A percentile compares a stretch with the other conserved stretches of the same genome.
Evolutionary conservation across 306 rosid species (phyloP).

Genomic region (Prunus persica): DNA sequence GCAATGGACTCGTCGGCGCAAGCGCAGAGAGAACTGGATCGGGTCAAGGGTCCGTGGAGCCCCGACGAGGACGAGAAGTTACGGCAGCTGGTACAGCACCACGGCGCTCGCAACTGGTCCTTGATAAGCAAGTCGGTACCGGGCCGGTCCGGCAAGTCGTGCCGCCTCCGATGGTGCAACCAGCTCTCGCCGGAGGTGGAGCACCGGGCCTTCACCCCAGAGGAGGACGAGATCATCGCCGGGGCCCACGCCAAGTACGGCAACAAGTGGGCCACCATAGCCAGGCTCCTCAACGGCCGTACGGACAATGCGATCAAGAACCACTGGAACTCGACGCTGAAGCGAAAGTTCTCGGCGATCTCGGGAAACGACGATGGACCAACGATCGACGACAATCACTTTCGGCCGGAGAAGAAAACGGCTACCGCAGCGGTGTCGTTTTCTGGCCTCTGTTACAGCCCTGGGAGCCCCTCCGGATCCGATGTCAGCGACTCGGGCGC

Average conservation of each 20-base stretch:
- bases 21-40: conserved; percentile 27
- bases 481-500: conserved; percentile 39
- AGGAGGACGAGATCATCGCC: conserved; percentile 43
- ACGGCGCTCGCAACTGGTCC: conserved; percentile 56
- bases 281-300: conserved; percentile 56
- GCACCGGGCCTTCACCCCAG: conserved; percentile 43
- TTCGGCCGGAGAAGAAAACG: conserved; percentile 25
- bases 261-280: conserved; percentile 68
- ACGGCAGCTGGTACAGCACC: conserved; percentile 29
- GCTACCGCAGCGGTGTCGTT: conserved; percentile 7
- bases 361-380: background rate
- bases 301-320: conserved; percentile 66
- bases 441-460: conserved; percentile 15
- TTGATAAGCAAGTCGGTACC: conserved; percentile 41
- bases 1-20: conserved; percentile 20
- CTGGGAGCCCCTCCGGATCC: conserved; percentile 41
- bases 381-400: background rate
- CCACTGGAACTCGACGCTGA: conserved; percentile 27
- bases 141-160: conserved; percentile 57
- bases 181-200: conserved; percentile 63
- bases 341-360: conserved; percentile 38
- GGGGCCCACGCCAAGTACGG: conserved; percentile 43
- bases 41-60: conserved; percentile 58
- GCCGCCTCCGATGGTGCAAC: conserved; percentile 63
- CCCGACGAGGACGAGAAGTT: conserved; percentile 52